These are phyloP conservation scores for Bullera alba DNA, from an alignment of 768 basidiomycete species.

Conservation along the genomic window DNA sequence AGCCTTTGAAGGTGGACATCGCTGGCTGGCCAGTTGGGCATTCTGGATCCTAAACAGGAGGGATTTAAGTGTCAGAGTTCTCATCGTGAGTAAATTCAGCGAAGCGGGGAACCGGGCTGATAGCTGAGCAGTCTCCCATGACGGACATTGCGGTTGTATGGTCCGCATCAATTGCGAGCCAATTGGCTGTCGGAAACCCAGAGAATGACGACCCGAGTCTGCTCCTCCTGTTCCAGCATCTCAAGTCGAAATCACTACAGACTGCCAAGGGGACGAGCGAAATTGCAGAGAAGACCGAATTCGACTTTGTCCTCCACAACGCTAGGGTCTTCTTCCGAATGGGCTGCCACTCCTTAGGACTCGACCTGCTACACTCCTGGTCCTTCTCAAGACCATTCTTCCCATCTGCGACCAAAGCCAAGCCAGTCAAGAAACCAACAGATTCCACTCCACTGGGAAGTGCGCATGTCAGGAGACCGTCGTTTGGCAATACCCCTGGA, in stretches of 20 bases:
- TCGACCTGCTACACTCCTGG: slow-evolving; percentile 85
- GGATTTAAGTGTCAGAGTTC: slow-evolving; percentile 80
- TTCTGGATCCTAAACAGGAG: slow-evolving; percentile 87
- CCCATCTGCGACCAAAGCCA: slow-evolving; percentile 25
- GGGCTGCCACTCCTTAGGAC: slow-evolving; percentile 89
- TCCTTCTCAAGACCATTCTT: slow-evolving; percentile 72
- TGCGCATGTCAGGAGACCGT: too few relatives aligned
- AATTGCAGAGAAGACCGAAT: slow-evolving; percentile 74
- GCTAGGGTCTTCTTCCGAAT: slow-evolving; percentile 88
- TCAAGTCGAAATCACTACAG: slow-evolving; percentile 84
- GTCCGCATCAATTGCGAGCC: slow-evolving; percentile 37
- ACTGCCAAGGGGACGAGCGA: slow-evolving; percentile 87
- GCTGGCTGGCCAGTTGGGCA: slow-evolving; percentile 92
- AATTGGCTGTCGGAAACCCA: slow-evolving; percentile 60
- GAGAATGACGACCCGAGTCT: slow-evolving; percentile 92
- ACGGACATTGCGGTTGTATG: slow-evolving; percentile 31
- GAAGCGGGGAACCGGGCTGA: too few relatives aligned
- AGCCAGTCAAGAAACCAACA: neutral
- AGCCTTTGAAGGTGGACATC: slow-evolving; percentile 78
- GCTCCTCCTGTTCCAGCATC: slow-evolving; percentile 78
- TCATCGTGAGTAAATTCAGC: slow-evolving; percentile 59
- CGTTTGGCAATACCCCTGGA: too few relatives aligned
- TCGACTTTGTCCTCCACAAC: slow-evolving; percentile 91
- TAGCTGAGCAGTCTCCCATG: too few relatives aligned
- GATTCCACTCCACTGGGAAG: neutral